Evolutionary conservation across 768 basidiomycete genomes (phyloP), one percentile per base, ranked within the genome.

Genomic region (Lactarius quietus): DNA sequence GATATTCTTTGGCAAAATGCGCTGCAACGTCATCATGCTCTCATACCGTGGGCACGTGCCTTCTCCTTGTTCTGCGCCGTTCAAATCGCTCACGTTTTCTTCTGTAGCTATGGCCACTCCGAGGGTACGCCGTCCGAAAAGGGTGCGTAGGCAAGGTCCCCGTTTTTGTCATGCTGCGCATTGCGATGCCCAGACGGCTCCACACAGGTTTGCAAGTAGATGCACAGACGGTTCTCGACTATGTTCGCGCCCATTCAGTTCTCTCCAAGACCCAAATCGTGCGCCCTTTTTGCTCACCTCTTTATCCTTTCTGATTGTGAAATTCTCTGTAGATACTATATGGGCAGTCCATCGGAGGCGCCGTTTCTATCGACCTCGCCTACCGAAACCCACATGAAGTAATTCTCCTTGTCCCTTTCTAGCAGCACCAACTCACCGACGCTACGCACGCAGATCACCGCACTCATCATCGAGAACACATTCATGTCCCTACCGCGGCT

Each of bases 1-100:
- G 57, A 83, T 93, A 38, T 96, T 98, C 73, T 92, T 83, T 72
- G 76, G 85, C 55, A 84, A 85, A 72, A 87, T 93, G 85, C 82
- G 92, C 18, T 97, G 94, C 75, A 98, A 98, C 73, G 93, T 97
- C 3, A 78, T 98, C 45, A 93, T 98, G 89, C 78, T 96, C 65
- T 94, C 91, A 56, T 99, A 99, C 73, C 79, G 96, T 72, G 95
- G 95, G 90, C 92, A 71, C 64, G 86, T 75, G 20, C 57, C 28
- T 26, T 31, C 23, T 5, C 10, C 33, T 18, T 26, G 8, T 12
- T 26, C 36, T 3, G 6, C 18, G 12, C 39, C 45, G n/a, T 33
- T 33, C 23, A 36, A 41, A 29, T 56, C 35, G 26, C 51, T 29
- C 54, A 41, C 28, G n/a, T 36, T 38, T 36, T 10, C 3, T 12